These are phyloP conservation scores for Trichosporon sp. DNA, from an alignment of 1,284 basidiomycete genomes.

Conservation along the genomic window DNA sequence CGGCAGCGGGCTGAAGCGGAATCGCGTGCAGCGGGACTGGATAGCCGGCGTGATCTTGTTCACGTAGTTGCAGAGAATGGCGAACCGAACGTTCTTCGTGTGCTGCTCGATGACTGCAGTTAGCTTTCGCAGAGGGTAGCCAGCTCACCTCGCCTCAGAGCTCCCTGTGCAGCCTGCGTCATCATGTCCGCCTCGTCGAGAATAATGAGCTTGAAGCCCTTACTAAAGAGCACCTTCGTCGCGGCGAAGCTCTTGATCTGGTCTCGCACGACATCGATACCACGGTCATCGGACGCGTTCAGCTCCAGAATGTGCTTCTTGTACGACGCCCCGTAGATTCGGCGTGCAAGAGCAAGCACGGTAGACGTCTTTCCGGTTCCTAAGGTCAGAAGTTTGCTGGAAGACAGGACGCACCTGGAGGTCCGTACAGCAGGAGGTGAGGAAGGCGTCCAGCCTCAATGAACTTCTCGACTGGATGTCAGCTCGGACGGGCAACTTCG, in stretches of 20 bases:
- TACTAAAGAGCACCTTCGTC: constrained; percentile 84
- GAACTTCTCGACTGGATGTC: constrained; percentile 81
- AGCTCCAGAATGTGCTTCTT: constrained; percentile 94
- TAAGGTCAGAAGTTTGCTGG: constrained; percentile 23
- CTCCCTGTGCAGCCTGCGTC: constrained; percentile 96
- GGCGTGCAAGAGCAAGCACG: constrained; percentile 91
- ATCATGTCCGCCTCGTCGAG: constrained; percentile 99
- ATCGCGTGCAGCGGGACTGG: constrained; percentile 96
- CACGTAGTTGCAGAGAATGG: constrained; percentile 99
- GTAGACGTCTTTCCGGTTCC: constrained; percentile 96
- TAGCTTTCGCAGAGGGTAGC: background rate
- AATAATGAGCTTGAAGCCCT: constrained; percentile 96
- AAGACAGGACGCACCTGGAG: constrained; percentile 64
- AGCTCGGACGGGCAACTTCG: background rate
- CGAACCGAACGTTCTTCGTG: constrained; percentile 97
- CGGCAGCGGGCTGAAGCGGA: constrained; percentile 94
- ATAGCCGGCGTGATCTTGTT: constrained; percentile 99
- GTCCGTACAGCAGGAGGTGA: constrained; percentile 95
- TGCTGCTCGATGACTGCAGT: constrained; percentile 89
- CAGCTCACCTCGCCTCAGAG: constrained; percentile 72
- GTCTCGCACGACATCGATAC: constrained; percentile 96
- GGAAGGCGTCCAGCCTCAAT: constrained; percentile 93
- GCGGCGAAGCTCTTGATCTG: constrained; percentile 99
- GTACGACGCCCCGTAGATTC: constrained; percentile 80
- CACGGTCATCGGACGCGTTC: constrained; percentile 96